Conservation (phyloP, 768 basidiomycete genomes). For the Boletus rufocinnamomeus region DNA sequence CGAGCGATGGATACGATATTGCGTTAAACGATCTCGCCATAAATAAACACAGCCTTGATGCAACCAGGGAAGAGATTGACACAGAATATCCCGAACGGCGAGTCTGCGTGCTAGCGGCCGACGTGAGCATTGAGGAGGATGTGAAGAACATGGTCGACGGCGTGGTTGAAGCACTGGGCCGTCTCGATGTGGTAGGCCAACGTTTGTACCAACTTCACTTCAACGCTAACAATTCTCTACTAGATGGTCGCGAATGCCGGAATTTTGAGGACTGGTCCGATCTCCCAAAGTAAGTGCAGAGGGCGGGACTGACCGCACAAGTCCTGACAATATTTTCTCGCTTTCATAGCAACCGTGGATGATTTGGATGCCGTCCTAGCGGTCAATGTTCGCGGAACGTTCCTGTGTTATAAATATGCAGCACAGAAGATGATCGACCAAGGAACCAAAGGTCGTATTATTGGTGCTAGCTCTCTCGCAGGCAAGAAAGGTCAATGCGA, state of each 20-base stretch:
- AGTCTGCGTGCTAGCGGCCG: conserved; percentile 18
- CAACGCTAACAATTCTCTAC: conserved; percentile 6
- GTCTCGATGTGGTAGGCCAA: conserved; percentile 37
- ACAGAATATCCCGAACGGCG: conserved; percentile 8
- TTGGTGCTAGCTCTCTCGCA: conserved; percentile 40
- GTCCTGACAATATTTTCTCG: not conserved
- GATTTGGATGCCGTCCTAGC: conserved; percentile 37
- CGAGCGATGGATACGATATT: conserved; percentile 39
- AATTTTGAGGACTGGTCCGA: conserved; percentile 12
- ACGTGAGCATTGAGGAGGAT: conserved; percentile 33
- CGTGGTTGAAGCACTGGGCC: conserved; percentile 29
- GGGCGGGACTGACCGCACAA: not conserved
- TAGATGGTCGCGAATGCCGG: conserved; percentile 26
- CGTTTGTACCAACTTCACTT: not conserved
- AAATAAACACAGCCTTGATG: conserved; percentile 21
- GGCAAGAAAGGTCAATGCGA: conserved; percentile 33
- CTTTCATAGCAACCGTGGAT: conserved; percentile 31
- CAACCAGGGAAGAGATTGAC: conserved; percentile 17
- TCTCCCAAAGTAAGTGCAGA: conserved; percentile 9
- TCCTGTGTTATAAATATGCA: conserved; percentile 46
- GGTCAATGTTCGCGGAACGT: conserved; percentile 42
- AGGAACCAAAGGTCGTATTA: conserved; percentile 43
- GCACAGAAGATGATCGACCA: conserved; percentile 47
- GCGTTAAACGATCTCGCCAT: conserved; percentile 37
- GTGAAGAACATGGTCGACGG: conserved; percentile 35